Percentiles rank a stretch among this genome's conserved stretches.
Evolutionary conservation across 2,329 filamentous ascomycete species (phyloP).

Genomic region (Spiromastix sp.): DNA sequence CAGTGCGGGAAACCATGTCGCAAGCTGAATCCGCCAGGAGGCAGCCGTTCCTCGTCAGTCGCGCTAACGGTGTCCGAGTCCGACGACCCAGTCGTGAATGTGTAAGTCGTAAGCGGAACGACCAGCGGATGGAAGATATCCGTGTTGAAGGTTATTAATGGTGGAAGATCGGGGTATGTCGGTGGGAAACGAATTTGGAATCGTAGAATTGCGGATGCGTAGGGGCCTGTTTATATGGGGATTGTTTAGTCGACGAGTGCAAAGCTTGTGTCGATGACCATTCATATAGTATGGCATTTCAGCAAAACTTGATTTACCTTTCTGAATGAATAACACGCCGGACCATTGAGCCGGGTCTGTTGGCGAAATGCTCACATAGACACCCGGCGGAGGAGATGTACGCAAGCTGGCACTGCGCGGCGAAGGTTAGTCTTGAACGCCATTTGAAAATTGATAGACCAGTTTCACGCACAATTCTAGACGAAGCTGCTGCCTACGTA

Average conservation of each 20-base stretch:
- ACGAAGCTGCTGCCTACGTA: conserved; percentile 66
- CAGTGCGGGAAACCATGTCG: conserved; percentile 84
- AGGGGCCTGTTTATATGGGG: conserved; percentile 57
- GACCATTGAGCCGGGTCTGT: conserved; percentile 76
- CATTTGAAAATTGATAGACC: neutral
- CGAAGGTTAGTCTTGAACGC: neutral
- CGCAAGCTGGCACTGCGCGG: conserved; percentile 61
- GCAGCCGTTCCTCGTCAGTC: conserved; percentile 69
- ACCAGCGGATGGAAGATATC: conserved; percentile 94
- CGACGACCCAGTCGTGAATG: conserved; percentile 71
- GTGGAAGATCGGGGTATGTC: conserved; percentile 67
- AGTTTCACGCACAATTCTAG: conserved; percentile 61
- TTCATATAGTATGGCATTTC: conserved; percentile 1
- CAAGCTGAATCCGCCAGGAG: conserved; percentile 82
- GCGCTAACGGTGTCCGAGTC: conserved; percentile 71
- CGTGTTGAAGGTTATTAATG: conserved; percentile 76
- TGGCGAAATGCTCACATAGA: conserved; percentile 76
- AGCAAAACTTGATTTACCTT: conserved; percentile 47
- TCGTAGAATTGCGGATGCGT: conserved; percentile 73
- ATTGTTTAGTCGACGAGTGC: neutral
- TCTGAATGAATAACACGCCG: conserved; percentile 82
- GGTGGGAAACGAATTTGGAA: conserved; percentile 84
- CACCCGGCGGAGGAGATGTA: conserved; percentile 70
- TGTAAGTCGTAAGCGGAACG: conserved; percentile 87
- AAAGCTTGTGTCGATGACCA: neutral